Conservation (phyloP, 2,329 filamentous ascomycete genomes). For the Coniella vitis region DNA sequence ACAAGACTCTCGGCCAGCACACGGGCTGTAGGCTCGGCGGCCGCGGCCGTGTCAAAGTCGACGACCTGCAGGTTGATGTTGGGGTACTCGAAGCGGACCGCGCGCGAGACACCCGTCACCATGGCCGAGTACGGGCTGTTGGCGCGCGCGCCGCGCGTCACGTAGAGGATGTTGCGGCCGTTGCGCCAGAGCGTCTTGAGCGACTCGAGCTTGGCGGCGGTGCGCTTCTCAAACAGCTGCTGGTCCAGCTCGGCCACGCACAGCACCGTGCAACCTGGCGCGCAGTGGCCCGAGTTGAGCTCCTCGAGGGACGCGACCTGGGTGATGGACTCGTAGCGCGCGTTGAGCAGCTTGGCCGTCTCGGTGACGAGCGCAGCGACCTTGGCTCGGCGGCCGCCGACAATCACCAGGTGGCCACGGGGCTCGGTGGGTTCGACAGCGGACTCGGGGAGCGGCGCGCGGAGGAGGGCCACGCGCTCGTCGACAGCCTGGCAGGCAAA, state of each 20-base stretch:
- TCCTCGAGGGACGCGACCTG: neutral
- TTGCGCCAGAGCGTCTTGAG: constrained; percentile 14
- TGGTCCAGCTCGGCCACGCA: neutral
- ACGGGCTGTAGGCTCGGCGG: neutral
- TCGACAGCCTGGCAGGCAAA: constrained; percentile 2
- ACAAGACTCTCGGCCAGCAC: neutral
- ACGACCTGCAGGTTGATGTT: constrained; percentile 10
- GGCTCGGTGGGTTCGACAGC: too few species aligned
- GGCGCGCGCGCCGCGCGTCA: constrained; percentile 14
- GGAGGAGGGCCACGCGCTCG: neutral
- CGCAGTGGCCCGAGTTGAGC: neutral
- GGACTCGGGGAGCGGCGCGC: neutral
- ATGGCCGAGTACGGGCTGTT: constrained; percentile 18
- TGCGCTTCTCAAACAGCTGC: neutral
- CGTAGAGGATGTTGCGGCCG: constrained; percentile 18
- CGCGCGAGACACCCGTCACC: constrained; percentile 19
- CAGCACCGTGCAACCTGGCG: neutral
- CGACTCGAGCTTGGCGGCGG: constrained; percentile 7
- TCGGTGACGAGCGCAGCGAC: too few species aligned
- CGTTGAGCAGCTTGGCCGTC: too few species aligned
- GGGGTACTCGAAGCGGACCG: constrained; percentile 16
- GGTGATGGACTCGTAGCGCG: too few species aligned
- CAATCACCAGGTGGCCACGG: too few species aligned
- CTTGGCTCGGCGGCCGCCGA: too few species aligned
- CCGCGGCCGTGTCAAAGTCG: constrained; percentile 11